Evolutionary conservation across 352 stramenopile species (phyloP), one percentile per base, ranked within the genome.

Genomic region (Pythium folliculosum): DNA sequence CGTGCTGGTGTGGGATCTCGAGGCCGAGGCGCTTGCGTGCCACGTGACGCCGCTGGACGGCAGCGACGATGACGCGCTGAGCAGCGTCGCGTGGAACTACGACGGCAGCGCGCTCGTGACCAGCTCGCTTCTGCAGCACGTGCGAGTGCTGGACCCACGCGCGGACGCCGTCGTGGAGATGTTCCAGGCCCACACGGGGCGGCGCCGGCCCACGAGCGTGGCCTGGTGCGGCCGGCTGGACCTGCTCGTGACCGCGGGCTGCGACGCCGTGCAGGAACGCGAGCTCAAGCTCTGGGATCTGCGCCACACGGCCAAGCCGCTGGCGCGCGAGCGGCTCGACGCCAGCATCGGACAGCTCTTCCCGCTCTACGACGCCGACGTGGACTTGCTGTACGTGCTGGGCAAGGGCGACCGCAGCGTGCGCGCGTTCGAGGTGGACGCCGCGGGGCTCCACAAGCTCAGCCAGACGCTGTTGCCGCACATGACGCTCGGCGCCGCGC

Each of bases 201-300:
- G 80, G 10, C 70, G 78, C 16, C 75, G 77, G 21, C 62, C 68
- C 19, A 69, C 78, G 22, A 84, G 72, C 71, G 74, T 92, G 12
- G 65, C 74, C 1, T 95, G 84, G 84, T 88, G 80, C 60, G 81
- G 80, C 30, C 72, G 73, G 5, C 73, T 68, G 17, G 75, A 82
- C 27, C 71, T 81, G 37, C 86, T 91, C 55, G 30, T 90, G 25
- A 91, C 84, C 4, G 78, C 75, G 13, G 85, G 87, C 14, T 86
- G 77, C 54, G 81, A 89, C 55, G 63, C 59, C 10, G 81, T 90
- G 76, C 84, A 91, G 52, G 85, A 92, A 54, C 65, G 83, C 3
- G 87, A 95, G 55, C 63, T 95, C 13, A 91, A 91, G 67, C 67
- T 95, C 7, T 95, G 84, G 87, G 87, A 95, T 21, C 64, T 73